These are phyloP conservation scores for Terana coerulea DNA, from an alignment of 768 basidiomycete species.

Conservation along the genomic window DNA sequence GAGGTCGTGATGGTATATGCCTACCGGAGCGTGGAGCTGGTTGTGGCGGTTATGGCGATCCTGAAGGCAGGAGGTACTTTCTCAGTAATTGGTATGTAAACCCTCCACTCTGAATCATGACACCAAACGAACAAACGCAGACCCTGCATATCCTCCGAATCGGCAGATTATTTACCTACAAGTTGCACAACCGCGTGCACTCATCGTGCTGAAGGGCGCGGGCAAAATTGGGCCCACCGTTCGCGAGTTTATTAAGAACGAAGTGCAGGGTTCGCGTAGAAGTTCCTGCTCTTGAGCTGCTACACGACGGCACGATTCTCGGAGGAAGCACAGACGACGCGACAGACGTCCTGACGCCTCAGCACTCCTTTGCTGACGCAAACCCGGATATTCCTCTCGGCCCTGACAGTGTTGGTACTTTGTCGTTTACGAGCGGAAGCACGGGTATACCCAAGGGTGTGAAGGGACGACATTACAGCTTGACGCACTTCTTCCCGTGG, in stretches of 20 bases:
- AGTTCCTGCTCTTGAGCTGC: slow-evolving; percentile 83
- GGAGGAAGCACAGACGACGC: slow-evolving; percentile 51
- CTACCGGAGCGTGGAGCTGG: slow-evolving; percentile 91
- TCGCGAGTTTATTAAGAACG: slow-evolving; percentile 72
- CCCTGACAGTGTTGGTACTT: slow-evolving; percentile 92
- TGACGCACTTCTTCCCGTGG: slow-evolving; percentile 99
- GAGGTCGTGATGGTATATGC: slow-evolving; percentile 99
- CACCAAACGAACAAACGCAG: slow-evolving; percentile 42
- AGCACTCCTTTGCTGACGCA: slow-evolving; percentile 50
- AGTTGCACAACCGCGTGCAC: slow-evolving; percentile 88
- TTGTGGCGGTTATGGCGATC: slow-evolving; percentile 95
- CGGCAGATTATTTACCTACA: slow-evolving; percentile 90
- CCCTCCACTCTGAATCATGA: not conserved
- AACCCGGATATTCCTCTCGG: slow-evolving; percentile 85
- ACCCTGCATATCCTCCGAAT: slow-evolving; percentile 94
- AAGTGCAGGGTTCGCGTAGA: slow-evolving; percentile 86
- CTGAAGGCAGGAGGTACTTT: slow-evolving; percentile 96
- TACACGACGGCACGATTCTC: slow-evolving; percentile 54
- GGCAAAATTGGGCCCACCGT: slow-evolving; percentile 78
- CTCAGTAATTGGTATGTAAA: slow-evolving; percentile 87
- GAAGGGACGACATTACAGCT: slow-evolving; percentile 86
- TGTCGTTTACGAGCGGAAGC: slow-evolving; percentile 96
- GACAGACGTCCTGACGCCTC: slow-evolving; percentile 58
- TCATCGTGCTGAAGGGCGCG: slow-evolving; percentile 88
- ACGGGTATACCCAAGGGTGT: slow-evolving; percentile 99